Conservation (phyloP, 495 filamentous ascomycete genomes). For the Aspergillus incahuasiensis region DNA sequence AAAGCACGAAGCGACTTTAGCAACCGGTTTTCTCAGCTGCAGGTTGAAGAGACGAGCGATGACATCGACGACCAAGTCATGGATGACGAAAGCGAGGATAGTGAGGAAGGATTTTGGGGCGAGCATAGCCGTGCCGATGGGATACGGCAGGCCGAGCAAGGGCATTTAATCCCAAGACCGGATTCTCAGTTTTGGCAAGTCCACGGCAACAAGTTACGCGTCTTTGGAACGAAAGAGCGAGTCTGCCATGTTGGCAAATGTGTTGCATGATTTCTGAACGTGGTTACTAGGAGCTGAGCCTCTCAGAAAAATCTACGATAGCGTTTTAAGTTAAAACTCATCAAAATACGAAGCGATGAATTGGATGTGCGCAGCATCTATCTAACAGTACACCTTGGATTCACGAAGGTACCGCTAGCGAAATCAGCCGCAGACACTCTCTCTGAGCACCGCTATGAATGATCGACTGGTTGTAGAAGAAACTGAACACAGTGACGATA, state of each 20-base stretch:
- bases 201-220: conserved; percentile 61
- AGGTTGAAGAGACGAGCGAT: conserved; percentile 18
- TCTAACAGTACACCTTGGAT: conserved; percentile 65
- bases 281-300: not conserved
- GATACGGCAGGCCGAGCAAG: conserved; percentile 4
- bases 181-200: conserved; percentile 54
- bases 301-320: not conserved
- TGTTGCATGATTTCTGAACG: not conserved
- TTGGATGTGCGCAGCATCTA: conserved; percentile 57
- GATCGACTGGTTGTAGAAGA: conserved; percentile 53
- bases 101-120: not conserved
- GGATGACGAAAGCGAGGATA: not conserved
- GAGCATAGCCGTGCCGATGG: not conserved
- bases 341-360: not conserved
- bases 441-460: conserved; percentile 59
- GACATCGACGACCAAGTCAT: not conserved
- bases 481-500: conserved; percentile 56
- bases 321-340: not conserved
- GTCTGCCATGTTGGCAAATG: conserved; percentile 37
- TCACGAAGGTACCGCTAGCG: conserved; percentile 67
- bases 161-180: conserved; percentile 45
- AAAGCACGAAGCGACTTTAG: not conserved
- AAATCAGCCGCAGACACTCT: conserved; percentile 53
- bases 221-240: conserved; percentile 59
- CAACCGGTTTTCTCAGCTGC: conserved; percentile 19